Evolutionary conservation across 2,329 filamentous ascomycete genomes (phyloP).

Genomic region (Byssoonygena ceratinophila): DNA sequence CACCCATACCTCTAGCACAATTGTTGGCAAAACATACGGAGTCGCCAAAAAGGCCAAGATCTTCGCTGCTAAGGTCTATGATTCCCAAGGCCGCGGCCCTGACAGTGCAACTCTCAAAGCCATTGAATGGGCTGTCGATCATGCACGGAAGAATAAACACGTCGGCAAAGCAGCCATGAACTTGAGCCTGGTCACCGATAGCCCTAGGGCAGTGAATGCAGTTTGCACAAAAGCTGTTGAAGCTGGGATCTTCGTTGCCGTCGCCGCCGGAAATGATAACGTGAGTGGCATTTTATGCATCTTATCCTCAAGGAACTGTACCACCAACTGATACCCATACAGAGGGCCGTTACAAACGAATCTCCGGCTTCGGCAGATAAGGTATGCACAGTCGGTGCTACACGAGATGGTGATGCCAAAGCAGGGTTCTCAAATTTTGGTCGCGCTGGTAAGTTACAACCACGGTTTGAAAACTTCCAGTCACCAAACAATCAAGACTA

Average conservation of each 20-base stretch:
- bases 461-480: background rate
- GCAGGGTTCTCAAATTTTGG: conserved; percentile 36
- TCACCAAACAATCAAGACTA: background rate
- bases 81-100: conserved; percentile 37
- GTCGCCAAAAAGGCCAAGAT: conserved; percentile 31
- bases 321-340: background rate
- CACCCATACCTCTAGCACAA: conserved; percentile 32
- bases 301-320: background rate
- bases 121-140: conserved; percentile 34
- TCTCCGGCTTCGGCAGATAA: conserved; percentile 31
- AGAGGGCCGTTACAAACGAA: conserved; percentile 22
- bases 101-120: conserved; percentile 41
- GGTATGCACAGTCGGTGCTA: conserved; percentile 36
- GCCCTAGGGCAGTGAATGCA: conserved; percentile 30
- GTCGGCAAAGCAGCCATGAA: conserved; percentile 26
- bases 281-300: conserved; percentile 12
- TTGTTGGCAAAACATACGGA: conserved; percentile 29
- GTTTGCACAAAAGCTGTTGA: conserved; percentile 30
- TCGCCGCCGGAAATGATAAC: conserved; percentile 34
- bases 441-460: conserved; percentile 24
- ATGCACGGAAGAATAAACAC: conserved; percentile 24
- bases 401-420: conserved; percentile 24
- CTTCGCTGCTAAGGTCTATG: conserved; percentile 42
- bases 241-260: conserved; percentile 33
- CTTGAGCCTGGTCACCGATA: conserved; percentile 29